Conservation (phyloP, 805 yeast species). For the Trichomonascus vanleenenianus region DNA sequence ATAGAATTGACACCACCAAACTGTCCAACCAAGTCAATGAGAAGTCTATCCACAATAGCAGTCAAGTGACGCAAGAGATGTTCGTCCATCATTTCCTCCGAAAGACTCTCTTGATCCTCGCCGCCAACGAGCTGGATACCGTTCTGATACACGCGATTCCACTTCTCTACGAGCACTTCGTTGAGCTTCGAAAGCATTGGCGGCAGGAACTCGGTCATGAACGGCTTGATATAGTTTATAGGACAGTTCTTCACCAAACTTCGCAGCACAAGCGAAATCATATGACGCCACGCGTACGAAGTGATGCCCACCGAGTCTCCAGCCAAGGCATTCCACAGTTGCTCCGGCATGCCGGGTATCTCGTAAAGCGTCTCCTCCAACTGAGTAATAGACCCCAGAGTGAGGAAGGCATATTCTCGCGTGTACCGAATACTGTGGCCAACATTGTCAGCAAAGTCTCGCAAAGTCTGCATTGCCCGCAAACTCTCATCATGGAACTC, state of each 20-base stretch:
- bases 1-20: conserved; percentile 31
- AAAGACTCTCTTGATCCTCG: conserved; percentile 70
- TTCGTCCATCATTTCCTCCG: conserved; percentile 98
- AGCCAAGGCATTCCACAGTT: conserved; percentile 81
- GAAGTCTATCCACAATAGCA: conserved; percentile 77
- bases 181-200: conserved; percentile 67
- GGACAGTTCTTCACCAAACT: conserved; percentile 89
- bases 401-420: conserved; percentile 87
- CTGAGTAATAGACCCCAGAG: conserved; percentile 83
- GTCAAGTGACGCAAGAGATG: conserved; percentile 88
- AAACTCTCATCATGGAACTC: conserved; percentile 91
- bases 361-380: conserved; percentile 84
- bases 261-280: conserved; percentile 82
- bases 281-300: conserved; percentile 94
- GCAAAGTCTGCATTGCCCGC: conserved; percentile 83
- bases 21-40: conserved; percentile 86
- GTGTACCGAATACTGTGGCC: conserved; percentile 95
- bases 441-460: conserved; percentile 96
- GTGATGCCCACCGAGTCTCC: conserved; percentile 82
- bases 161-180: conserved; percentile 58
- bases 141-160: conserved; percentile 57
- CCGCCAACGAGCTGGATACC: conserved; percentile 42
- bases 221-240: conserved; percentile 50
- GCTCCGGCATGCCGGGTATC: conserved; percentile 68
- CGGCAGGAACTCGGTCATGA: conserved; percentile 74